Conservation (phyloP, 768 basidiomycete genomes). For the Boletus rex-veris region DNA sequence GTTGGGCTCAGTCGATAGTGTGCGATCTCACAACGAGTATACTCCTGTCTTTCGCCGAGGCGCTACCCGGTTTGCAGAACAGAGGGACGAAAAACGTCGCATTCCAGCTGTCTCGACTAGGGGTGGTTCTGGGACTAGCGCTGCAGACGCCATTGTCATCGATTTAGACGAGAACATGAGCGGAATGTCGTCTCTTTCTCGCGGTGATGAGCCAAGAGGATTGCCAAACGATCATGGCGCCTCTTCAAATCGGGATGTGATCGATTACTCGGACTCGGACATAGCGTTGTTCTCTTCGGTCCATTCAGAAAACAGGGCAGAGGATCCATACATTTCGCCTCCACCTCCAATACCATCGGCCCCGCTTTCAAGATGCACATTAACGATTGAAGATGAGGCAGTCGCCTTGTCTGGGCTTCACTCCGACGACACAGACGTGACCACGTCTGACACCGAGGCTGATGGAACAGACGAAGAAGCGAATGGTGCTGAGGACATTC, state of each 20-base stretch:
- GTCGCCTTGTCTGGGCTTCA: background rate
- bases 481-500: background rate
- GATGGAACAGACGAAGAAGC: background rate
- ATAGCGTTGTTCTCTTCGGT: conserved; percentile 8
- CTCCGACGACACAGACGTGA: background rate
- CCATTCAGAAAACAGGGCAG: conserved; percentile 1
- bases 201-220: background rate
- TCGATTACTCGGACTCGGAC: conserved; percentile 9
- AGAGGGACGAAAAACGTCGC: background rate
- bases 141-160: conserved; percentile 21
- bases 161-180: conserved; percentile 18
- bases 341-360: background rate
- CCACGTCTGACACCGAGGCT: conserved; percentile 8
- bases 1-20: background rate
- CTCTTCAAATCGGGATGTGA: background rate
- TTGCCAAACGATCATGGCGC: background rate
- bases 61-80: background rate
- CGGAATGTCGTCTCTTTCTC: background rate
- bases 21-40: background rate
- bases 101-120: background rate
- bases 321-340: background rate
- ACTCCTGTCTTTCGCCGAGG: background rate
- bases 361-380: background rate
- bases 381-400: background rate
- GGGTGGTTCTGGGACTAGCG: conserved; percentile 9